A percentile compares a stretch with the other conserved stretches of the same genome.
phyloP scores from a whole-genome alignment of 257 asterid genomes.

The Phtheirospermum japonicum region DNA sequence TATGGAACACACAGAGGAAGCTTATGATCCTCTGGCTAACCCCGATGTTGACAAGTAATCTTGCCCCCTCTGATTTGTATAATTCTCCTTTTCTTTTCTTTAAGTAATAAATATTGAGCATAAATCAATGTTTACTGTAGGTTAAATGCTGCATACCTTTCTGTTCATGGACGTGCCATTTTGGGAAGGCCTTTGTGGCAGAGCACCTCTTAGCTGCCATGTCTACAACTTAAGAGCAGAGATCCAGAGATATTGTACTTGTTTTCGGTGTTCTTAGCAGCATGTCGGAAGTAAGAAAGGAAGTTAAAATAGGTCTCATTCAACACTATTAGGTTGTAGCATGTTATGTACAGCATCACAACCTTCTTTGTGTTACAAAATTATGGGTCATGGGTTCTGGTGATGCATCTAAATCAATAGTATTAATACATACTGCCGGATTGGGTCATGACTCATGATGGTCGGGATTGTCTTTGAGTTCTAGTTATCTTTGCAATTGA shows the following conservation, averaged over 20 bases:
- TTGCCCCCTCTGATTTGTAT: slow-evolving; percentile 11
- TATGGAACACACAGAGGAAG: slow-evolving; percentile 74
- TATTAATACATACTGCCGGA: too few species aligned
- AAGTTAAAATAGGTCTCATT: background rate
- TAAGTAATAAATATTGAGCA: background rate
- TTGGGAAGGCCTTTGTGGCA: slow-evolving; percentile 91
- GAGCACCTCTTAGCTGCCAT: slow-evolving; percentile 55
- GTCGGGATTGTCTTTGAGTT: too few species aligned
- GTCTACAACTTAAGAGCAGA: slow-evolving; percentile 32
- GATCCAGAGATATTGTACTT: slow-evolving; percentile 19
- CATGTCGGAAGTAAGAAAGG: background rate
- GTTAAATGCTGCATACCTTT: slow-evolving; percentile 79
- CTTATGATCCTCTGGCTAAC: slow-evolving; percentile 78
- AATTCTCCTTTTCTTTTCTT: background rate
- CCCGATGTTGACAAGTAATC: slow-evolving; percentile 89
- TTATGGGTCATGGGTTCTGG: too few species aligned
- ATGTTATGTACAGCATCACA: too few species aligned
- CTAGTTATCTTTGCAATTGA: too few species aligned
- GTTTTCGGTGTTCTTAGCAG: slow-evolving; percentile 5
- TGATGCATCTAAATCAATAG: too few species aligned
- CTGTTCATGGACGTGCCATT: slow-evolving; percentile 76
- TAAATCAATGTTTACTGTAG: slow-evolving; percentile 30
- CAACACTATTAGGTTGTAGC: background rate
- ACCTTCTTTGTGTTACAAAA: too few species aligned
- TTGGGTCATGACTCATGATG: too few species aligned